Percentiles rank a stretch among this genome's conserved stretches.
phyloP scores from a whole-genome alignment of 1,139 yeast species.

The Suhomyces yuchorum region DNA sequence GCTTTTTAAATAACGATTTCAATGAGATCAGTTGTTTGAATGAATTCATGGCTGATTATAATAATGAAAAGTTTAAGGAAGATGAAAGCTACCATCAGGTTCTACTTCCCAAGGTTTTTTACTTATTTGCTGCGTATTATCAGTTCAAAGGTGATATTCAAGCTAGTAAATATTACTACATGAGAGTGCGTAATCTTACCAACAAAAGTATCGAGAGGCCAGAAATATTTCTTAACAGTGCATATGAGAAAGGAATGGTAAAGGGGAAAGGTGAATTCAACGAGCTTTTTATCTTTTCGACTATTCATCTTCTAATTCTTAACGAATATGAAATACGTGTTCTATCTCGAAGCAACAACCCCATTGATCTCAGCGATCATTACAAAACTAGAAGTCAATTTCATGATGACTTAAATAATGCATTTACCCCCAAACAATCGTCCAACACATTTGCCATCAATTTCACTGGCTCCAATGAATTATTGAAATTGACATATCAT shows the following conservation, averaged over 20 bases:
- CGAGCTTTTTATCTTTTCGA: slow-evolving; percentile 31
- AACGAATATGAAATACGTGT: slow-evolving; percentile 26
- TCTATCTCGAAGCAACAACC: slow-evolving; percentile 11
- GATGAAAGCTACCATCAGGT: slow-evolving; percentile 35
- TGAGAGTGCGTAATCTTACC: slow-evolving; percentile 29
- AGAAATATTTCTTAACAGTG: slow-evolving; percentile 22
- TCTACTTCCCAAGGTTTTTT: slow-evolving; percentile 37
- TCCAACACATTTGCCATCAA: slow-evolving; percentile 25
- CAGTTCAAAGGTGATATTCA: slow-evolving; percentile 39
- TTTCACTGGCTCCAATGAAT: slow-evolving; percentile 22
- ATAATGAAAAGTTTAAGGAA: slow-evolving; percentile 31
- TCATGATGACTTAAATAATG: slow-evolving; percentile 22
- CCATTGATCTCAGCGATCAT: slow-evolving; percentile 13
- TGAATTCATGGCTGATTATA: slow-evolving; percentile 36
- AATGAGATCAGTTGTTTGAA: slow-evolving; percentile 27
- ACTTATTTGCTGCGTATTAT: slow-evolving; percentile 39
- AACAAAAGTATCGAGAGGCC: background rate
- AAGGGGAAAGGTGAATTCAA: slow-evolving; percentile 21
- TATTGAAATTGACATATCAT: slow-evolving; percentile 17
- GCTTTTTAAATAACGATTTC: slow-evolving; percentile 33
- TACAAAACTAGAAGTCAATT: slow-evolving; percentile 21
- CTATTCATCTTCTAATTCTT: slow-evolving; percentile 29
- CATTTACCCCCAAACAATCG: slow-evolving; percentile 19
- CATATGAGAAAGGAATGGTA: slow-evolving; percentile 19
- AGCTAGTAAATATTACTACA: slow-evolving; percentile 41